phyloP scores from a whole-genome alignment of 257 asterid genomes.

The Nicotiana knightiana region DNA sequence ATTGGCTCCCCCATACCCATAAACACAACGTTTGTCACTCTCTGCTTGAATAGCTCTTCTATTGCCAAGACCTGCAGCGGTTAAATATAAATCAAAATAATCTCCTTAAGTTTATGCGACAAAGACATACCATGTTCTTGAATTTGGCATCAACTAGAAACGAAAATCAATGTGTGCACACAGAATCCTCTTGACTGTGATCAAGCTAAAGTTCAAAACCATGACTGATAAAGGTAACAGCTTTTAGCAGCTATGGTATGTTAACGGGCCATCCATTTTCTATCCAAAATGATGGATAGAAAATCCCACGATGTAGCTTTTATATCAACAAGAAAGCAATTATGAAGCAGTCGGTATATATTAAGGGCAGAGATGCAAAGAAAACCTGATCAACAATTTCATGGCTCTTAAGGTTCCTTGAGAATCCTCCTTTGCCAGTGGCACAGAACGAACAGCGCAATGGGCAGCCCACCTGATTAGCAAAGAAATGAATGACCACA shows the following conservation, averaged over 20 bases:
- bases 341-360: background rate
- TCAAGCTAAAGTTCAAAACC: background rate
- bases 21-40: conserved; percentile 93
- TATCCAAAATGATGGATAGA: background rate
- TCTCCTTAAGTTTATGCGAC: background rate
- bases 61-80: conserved; percentile 75
- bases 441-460: conserved; percentile 94
- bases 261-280: background rate
- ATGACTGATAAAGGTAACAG: background rate
- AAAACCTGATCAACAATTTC: conserved; percentile 92
- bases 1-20: conserved; percentile 99
- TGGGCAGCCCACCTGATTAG: conserved; percentile 83
- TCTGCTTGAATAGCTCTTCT: conserved; percentile 77
- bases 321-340: background rate
- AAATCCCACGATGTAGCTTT: background rate
- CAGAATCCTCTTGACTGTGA: background rate
- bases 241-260: background rate
- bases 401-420: conserved; percentile 88
- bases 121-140: background rate
- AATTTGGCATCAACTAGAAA: conserved; percentile 2
- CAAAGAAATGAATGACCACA: conserved; percentile 10
- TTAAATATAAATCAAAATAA: background rate
- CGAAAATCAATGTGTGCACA: background rate
- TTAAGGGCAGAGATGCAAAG: background rate
- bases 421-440: conserved; percentile 92